Conservation (phyloP, 2,329 filamentous ascomycete species). For the Fusarium chaquense region DNA sequence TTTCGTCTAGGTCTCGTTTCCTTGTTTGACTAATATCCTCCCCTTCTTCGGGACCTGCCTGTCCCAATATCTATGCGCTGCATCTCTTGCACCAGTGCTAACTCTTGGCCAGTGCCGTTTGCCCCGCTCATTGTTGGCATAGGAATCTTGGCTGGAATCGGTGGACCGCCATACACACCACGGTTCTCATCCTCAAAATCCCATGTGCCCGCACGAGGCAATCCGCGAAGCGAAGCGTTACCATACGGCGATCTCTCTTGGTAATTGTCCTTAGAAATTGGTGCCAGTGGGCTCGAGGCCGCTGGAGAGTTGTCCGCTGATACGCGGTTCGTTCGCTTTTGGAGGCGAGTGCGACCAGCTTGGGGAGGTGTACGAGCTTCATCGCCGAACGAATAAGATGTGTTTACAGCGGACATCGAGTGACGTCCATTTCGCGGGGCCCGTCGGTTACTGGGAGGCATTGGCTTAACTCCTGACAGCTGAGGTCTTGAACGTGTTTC, state of each 20-base stretch:
- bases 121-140: conserved; percentile 64
- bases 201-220: conserved; percentile 63
- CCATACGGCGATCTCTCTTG: conserved; percentile 56
- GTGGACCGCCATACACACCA: conserved; percentile 62
- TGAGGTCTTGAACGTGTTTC: conserved; percentile 58
- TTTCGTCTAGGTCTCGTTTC: conserved; percentile 35
- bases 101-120: conserved; percentile 60
- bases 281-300: conserved; percentile 64
- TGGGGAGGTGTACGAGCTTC: conserved; percentile 51
- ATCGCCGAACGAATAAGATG: conserved; percentile 50
- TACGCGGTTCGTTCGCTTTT: conserved; percentile 69
- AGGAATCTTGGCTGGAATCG: conserved; percentile 78
- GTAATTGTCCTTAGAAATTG: conserved; percentile 64
- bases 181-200: conserved; percentile 68
- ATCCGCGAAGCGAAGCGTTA: conserved; percentile 50
- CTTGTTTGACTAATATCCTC: conserved; percentile 54
- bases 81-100: conserved; percentile 78
- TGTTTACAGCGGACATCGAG: conserved; percentile 56
- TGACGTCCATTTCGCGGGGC: conserved; percentile 65
- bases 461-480: conserved; percentile 65
- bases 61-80: conserved; percentile 74
- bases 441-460: conserved; percentile 64
- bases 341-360: conserved; percentile 69
- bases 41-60: conserved; percentile 66
- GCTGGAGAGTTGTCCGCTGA: conserved; percentile 55